Percentiles rank a stretch among this genome's conserved stretches.
These are phyloP conservation scores for Rosa multiflora DNA, from an alignment of 306 rosid species.

Conservation along the genomic window DNA sequence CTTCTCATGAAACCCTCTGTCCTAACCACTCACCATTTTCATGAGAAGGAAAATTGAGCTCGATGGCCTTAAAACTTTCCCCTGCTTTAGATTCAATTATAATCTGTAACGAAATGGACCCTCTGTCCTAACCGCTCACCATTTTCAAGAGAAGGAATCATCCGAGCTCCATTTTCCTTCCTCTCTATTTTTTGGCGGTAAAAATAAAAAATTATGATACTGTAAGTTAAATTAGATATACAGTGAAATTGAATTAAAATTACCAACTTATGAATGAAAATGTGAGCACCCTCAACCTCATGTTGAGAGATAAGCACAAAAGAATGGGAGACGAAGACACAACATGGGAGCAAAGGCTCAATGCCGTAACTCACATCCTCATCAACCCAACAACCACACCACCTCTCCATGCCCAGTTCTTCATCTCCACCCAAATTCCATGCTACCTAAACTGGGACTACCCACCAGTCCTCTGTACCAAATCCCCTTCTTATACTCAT, in stretches of 20 bases:
- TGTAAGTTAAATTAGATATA: background rate
- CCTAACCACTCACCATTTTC: background rate
- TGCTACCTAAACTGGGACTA: conserved; percentile 83
- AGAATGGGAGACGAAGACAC: conserved; percentile 34
- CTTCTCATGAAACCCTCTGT: background rate
- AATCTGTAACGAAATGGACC: background rate
- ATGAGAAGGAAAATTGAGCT: background rate
- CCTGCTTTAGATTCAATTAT: background rate
- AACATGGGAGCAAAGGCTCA: conserved; percentile 54
- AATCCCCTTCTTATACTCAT: conserved; percentile 41
- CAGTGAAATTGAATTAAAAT: background rate
- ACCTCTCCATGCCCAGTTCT: conserved; percentile 65
- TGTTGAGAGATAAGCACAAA: conserved; percentile 7
- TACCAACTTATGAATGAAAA: background rate
- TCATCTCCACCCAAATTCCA: conserved; percentile 67
- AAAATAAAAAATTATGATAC: background rate
- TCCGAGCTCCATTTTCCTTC: background rate
- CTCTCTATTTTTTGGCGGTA: background rate
- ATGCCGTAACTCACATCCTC: conserved; percentile 75
- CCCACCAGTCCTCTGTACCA: conserved; percentile 74
- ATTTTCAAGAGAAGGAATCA: background rate
- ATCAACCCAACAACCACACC: conserved; percentile 66
- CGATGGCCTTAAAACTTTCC: background rate
- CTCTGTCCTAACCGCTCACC: background rate
- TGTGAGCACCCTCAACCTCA: conserved; percentile 8